Evolutionary conservation across 2,329 filamentous ascomycete genomes (phyloP), one percentile per base, ranked within the genome.

Genomic region (Aspergillus neotritici): DNA sequence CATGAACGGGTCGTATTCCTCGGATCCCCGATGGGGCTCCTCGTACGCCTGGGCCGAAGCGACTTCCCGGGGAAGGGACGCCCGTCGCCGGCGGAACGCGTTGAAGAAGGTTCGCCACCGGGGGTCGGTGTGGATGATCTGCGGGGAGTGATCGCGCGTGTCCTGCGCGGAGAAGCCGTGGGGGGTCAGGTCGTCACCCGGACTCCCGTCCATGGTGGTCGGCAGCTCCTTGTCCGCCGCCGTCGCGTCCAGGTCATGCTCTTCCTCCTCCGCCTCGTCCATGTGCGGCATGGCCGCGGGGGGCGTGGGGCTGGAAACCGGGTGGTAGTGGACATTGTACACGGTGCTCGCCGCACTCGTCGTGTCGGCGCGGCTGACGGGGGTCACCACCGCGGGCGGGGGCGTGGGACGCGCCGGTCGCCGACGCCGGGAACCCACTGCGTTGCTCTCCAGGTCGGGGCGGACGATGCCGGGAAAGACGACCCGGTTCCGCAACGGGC

Each of bases 301-400:
- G 38, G 63, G 73, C 31, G 70, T 75, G 44, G 69, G 68, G 38
- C 72, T 74, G 12, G 67, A 65, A 7, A 76, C 68, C 11, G 77
- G 72, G 53, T 82, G 77, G 54, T 83, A 81, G 25, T 76, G 75
- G 25, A 84, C 75, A 40, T 78, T 75, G 55, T 84, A 83, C 4
- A 82, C 75, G 1, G 80, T 83, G 48, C 79, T 83, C 17, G 75
- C 75, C 7, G 78, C 78, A 60, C 79, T 83, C 5, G 74, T 76
- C 1, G 78, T 81, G 52, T 83, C 79, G 14, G 75, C 73, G 49
- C 79, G 69, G 55, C 77, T 82, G 31, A 82, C 66, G 1, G 80
- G 79, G 9, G 78, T 79, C 6, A 73, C 66, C 14, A 73, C 66
- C 36, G 67, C 64, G 9, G 76, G 73, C 14, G 72, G 71, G 16